Base-by-base conservation (phyloP, 257 asterid genomes). In the Plantago elongata region DNA sequence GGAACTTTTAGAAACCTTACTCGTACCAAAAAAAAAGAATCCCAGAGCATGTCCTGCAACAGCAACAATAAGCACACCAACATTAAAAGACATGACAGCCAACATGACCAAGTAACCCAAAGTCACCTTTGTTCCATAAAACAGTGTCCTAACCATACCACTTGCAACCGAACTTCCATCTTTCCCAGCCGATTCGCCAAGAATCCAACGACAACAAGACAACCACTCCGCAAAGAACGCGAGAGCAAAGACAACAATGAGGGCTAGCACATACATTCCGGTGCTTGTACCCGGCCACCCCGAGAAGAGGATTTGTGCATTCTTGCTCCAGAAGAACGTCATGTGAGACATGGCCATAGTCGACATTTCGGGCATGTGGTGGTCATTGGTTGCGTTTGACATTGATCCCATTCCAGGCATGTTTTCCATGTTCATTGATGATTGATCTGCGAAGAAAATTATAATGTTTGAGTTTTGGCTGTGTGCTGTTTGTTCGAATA, bases 291-390 rank as follows among this genome's bases (percentile, higher is more conserved):
- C 92, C 5, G 95, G 95, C 95, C 95, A 88, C 0, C 84, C 90
- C 0, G 81, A 59, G 72, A 88, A 88, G 37, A 88, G 81, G 42
- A 88, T 78, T 60, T 85, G 84, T 5, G 92, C 54, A 47, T 83
- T 69, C 30, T 70, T 75, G 15, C 92, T 84, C 96, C 96, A 88
- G 52, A 78, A 85, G 60, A 88, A 88, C 15, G 95, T 83, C 96
- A 88, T 83, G 65, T 83, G 92, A 69, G 71, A 66, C 87, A 76
- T 76, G 30, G 54, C 15, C 73, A 42, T 50, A 12, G 16, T 22
- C 45, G 14, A 17, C n/a, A 62, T 0, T 48, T 37, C 1, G n/a
- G 58, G 5, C 22, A 59, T 13, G 13, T 57, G 60, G 17, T 60
- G 43, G 11, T 45, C 17, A 15, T 5, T 22, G 27, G 57, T 7